Conservation (phyloP, 257 asterid genomes). For the Rehmannia glutinosa region DNA sequence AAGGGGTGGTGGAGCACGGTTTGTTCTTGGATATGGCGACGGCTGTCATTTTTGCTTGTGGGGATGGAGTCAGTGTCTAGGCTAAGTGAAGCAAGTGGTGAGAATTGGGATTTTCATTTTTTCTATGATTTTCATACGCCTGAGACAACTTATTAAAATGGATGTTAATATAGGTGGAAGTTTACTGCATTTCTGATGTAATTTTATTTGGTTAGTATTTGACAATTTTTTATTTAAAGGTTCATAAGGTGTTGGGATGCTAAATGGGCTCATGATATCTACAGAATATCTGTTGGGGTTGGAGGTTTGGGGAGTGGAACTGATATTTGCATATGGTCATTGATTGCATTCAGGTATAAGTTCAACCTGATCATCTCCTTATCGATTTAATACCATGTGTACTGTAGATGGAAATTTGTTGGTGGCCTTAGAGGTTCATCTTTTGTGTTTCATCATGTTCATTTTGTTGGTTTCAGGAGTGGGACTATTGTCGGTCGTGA, state of each 20-base stretch:
- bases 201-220: neutral
- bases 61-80: conserved; percentile 55
- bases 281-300: conserved; percentile 62
- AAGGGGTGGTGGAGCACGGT: conserved; percentile 86
- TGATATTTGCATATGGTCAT: conserved; percentile 65
- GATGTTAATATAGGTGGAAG: neutral
- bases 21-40: conserved; percentile 62
- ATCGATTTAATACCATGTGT: neutral
- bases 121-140: too few species aligned
- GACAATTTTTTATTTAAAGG: conserved; percentile 18
- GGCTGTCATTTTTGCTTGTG: conserved; percentile 72
- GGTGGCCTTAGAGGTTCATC: neutral
- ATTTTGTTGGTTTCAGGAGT: conserved; percentile 34
- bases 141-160: too few species aligned
- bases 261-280: conserved; percentile 42
- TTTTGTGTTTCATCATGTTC: neutral
- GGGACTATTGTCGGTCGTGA: conserved; percentile 62
- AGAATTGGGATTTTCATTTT: neutral
- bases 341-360: conserved; percentile 55
- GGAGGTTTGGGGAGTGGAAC: conserved; percentile 60
- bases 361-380: neutral
- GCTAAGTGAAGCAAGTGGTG: conserved; percentile 36
- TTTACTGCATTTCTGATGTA: neutral
- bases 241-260: conserved; percentile 73
- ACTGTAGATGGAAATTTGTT: neutral